Evolutionary conservation across 306 rosid species (phyloP).

Genomic region (Sesbania bispinosa): DNA sequence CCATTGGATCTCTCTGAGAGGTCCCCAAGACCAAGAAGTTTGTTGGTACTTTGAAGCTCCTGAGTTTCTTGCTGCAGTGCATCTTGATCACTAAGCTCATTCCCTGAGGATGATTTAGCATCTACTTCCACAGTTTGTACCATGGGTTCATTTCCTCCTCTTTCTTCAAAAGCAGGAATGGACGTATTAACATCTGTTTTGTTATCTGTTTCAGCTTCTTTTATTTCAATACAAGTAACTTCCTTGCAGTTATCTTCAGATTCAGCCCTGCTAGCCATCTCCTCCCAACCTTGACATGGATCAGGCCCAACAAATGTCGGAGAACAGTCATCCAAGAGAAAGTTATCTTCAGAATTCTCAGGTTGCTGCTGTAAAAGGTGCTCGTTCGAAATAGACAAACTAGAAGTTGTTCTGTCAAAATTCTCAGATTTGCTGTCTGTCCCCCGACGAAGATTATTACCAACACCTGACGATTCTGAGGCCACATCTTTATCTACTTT

Average conservation of each 20-base stretch:
- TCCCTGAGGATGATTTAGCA: constrained; percentile 19
- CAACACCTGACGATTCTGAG: constrained; percentile 29
- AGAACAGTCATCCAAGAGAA: constrained; percentile 47
- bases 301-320: constrained; percentile 46
- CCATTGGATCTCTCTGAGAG: constrained; percentile 42
- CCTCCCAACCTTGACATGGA: constrained; percentile 61
- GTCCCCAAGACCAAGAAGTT: constrained; percentile 38
- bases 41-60: constrained; percentile 44
- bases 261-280: constrained; percentile 30
- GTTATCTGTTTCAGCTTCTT: constrained; percentile 28
- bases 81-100: constrained; percentile 28
- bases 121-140: constrained; percentile 2
- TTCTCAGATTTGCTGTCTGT: constrained; percentile 9
- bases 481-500: constrained; percentile 29
- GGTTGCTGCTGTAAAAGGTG: constrained; percentile 29
- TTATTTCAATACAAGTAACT: constrained; percentile 47
- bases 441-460: constrained; percentile 13
- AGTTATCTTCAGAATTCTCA: constrained; percentile 43
- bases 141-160: constrained; percentile 23
- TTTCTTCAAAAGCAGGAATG: constrained; percentile 30
- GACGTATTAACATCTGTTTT: constrained; percentile 4
- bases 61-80: constrained; percentile 35
- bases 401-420: constrained; percentile 22
- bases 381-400: constrained; percentile 23
- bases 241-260: constrained; percentile 51